Evolutionary conservation across 495 filamentous ascomycete genomes (phyloP).

Genomic region (Neurospora tetrasperma): DNA sequence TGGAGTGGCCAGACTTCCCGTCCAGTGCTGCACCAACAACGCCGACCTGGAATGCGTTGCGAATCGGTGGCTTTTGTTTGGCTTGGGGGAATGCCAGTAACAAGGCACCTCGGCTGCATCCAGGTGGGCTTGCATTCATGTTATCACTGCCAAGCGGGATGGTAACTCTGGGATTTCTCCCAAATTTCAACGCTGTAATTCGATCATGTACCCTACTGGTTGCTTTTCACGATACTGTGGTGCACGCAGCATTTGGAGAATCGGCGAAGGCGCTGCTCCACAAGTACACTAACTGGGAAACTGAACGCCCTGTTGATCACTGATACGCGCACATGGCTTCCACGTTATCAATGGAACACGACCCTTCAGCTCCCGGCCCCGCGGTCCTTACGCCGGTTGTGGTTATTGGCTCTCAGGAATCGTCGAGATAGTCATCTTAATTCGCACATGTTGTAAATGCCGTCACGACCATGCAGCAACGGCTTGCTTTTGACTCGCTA

Average conservation of each 20-base stretch:
- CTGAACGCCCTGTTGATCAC: background rate
- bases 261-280: background rate
- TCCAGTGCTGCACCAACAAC: background rate
- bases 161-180: background rate
- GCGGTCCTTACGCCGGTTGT: background rate
- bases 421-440: background rate
- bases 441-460: background rate
- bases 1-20: background rate
- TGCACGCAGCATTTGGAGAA: background rate
- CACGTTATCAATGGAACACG: background rate
- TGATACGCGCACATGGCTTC: background rate
- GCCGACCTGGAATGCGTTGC: background rate
- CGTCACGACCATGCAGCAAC: background rate
- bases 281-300: background rate
- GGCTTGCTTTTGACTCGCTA: background rate
- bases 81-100: background rate
- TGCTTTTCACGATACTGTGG: background rate
- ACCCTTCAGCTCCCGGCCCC: background rate
- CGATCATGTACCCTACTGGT: background rate
- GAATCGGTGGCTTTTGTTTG: background rate
- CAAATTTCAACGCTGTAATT: background rate
- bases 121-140: too few species aligned
- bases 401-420: background rate
- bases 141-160: background rate
- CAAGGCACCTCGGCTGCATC: background rate